Percentiles rank a stretch among this genome's conserved stretches.
Conservation (phyloP, 2,329 filamentous ascomycete species). For the Fusarium floridanum region DNA sequence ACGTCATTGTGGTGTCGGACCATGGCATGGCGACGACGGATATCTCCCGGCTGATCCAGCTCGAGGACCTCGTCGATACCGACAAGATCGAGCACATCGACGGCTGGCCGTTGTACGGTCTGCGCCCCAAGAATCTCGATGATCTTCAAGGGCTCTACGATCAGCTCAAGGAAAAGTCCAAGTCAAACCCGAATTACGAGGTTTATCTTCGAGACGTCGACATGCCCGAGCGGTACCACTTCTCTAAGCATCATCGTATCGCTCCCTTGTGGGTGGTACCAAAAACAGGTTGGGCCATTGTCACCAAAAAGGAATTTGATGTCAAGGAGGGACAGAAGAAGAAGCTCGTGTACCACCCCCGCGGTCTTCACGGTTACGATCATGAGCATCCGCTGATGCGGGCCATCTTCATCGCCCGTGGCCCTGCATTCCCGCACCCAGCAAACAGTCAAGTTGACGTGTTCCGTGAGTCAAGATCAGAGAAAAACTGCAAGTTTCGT, state of each 20-base stretch:
- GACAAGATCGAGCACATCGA: constrained; percentile 85
- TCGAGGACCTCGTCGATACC: constrained; percentile 89
- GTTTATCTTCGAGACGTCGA: constrained; percentile 88
- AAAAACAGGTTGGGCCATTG: constrained; percentile 92
- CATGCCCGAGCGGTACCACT: constrained; percentile 95
- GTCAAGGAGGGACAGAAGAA: constrained; percentile 73
- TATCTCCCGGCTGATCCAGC: constrained; percentile 81
- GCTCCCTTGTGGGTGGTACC: constrained; percentile 96
- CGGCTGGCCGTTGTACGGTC: constrained; percentile 92
- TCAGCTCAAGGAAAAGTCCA: constrained; percentile 67
- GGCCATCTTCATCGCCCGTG: constrained; percentile 92
- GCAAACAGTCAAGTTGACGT: constrained; percentile 82
- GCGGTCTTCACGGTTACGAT: constrained; percentile 93
- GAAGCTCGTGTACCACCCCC: constrained; percentile 79
- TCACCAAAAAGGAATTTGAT: constrained; percentile 83
- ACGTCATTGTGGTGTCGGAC: constrained; percentile 95
- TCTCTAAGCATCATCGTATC: constrained; percentile 87
- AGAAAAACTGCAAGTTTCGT: neutral
- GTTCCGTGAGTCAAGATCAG: constrained; percentile 77
- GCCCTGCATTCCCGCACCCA: constrained; percentile 89
- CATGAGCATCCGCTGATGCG: constrained; percentile 95
- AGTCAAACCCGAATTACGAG: constrained; percentile 78
- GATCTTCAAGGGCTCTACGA: constrained; percentile 78
- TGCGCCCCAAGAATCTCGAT: constrained; percentile 79
- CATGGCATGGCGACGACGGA: constrained; percentile 98